A percentile compares a stretch with the other conserved stretches of the same genome.
These are phyloP conservation scores for Astrothelium macrocarpum DNA, from an alignment of 495 filamentous ascomycete genomes.

Conservation along the genomic window DNA sequence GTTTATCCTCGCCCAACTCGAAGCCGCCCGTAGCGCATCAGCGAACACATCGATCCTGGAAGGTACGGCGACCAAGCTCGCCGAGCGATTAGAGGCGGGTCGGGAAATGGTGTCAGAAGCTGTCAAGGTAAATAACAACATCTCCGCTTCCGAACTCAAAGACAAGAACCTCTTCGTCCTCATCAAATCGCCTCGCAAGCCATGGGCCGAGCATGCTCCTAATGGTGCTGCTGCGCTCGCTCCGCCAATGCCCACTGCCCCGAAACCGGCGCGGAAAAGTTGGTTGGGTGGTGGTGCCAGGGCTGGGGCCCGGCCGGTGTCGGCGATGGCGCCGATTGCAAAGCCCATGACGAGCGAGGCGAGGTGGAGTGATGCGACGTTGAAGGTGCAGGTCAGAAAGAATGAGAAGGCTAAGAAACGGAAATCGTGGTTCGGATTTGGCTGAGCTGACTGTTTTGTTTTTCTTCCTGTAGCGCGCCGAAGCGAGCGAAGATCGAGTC, in stretches of 20 bases:
- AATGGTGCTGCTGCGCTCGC: too few species aligned
- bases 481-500: not conserved
- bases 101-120: not conserved
- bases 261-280: not conserved
- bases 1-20: slow-evolving; percentile 24
- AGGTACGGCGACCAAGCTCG: not conserved
- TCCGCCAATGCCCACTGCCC: not conserved
- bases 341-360: not conserved
- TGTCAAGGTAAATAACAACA: not conserved
- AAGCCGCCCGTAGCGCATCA: slow-evolving; percentile 10
- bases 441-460: not conserved
- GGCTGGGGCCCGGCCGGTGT: not conserved
- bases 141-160: not conserved
- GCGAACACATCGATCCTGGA: not conserved
- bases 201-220: not conserved
- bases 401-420: not conserved
- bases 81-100: slow-evolving; percentile 7
- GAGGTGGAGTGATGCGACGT: not conserved
- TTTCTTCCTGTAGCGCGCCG: not conserved
- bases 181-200: not conserved
- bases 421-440: not conserved
- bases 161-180: not conserved
- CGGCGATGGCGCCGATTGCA: not conserved
- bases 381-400: not conserved
- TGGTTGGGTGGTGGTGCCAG: not conserved